Base-by-base conservation (phyloP, 2,329 filamentous ascomycete species). In the Neopestalotiopsis sp. region DNA sequence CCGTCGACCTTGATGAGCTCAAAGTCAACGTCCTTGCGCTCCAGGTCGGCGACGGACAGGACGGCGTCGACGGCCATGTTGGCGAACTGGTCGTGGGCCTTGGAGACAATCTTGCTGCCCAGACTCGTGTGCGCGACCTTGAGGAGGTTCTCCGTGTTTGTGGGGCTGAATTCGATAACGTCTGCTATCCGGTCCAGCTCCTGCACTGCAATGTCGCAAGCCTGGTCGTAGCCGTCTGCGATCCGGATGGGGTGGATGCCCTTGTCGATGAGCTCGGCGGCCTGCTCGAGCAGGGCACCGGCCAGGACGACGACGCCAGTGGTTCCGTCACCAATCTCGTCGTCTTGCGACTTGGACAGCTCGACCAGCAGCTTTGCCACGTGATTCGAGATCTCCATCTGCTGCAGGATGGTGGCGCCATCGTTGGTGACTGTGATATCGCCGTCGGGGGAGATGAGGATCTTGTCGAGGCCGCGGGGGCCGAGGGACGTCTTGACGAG, bases 371-470 rank as follows among this genome's bases (percentile, higher is more conserved):
- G 88, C 85, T 98, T 98, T 71, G 96, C 96, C 71, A 99, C 94
- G 82, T 98, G 95, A 87, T 99, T 98, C 75, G 94, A 93, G 75
- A 99, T 95, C 85, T 99, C 96, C 96, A 99, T 99, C 88, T 97
- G 94, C 76, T 94, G 92, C 74, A 99, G 87, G 77, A 99, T 99
- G 60, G 96, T 99, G 67, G 97, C 97, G 77, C 96, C 96, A 84
- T 99, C 96, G 85, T 99, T 99, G 75, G 96, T 99, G 71, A 99
- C 94, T 71, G 96, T 99, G 81, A 99, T 99, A 83, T 99, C 96
- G 81, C 96, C 96, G 81, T 99, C 96, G 71, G 96, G 93, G 65
- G 96, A 99, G 77, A 99, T 99, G 76, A 99, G 89, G 79, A 99
- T 99, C 87, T 99, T 99, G 87, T 99, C 96, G 78, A 99, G 91